These are phyloP conservation scores for Penicillium coprophilum DNA, from an alignment of 495 filamentous ascomycete genomes.

Conservation along the genomic window DNA sequence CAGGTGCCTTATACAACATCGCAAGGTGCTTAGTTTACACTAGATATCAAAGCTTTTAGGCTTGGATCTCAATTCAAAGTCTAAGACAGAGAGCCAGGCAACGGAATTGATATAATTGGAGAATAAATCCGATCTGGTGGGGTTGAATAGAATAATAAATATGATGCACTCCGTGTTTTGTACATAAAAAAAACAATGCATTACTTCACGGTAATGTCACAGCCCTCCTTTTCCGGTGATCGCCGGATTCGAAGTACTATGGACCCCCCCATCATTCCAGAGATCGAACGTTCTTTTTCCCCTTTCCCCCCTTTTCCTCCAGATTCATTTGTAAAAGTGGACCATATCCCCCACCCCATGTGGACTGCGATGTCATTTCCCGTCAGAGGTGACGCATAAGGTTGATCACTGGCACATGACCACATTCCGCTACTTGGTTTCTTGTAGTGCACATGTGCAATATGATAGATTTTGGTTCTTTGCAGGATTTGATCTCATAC, in stretches of 20 bases:
- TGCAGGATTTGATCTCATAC: too few species aligned
- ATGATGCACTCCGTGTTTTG: too few species aligned
- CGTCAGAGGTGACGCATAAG: neutral
- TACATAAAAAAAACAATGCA: neutral
- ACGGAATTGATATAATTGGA: slow-evolving; percentile 9
- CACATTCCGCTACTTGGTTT: neutral
- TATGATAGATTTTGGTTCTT: too few species aligned
- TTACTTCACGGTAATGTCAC: slow-evolving; percentile 9
- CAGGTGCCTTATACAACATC: neutral
- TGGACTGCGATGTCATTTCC: slow-evolving; percentile 1
- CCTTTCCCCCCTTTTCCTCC: slow-evolving; percentile 7
- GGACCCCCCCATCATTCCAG: slow-evolving; percentile 18
- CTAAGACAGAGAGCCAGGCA: slow-evolving; percentile 8
- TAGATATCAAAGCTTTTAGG: neutral
- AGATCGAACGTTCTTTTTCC: slow-evolving; percentile 17
- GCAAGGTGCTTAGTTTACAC: neutral
- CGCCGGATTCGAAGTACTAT: slow-evolving; percentile 11
- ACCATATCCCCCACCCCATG: neutral
- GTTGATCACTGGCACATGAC: neutral
- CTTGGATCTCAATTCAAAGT: slow-evolving; percentile 9
- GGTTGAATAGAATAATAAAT: neutral
- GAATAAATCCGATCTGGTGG: neutral
- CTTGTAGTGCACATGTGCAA: too few species aligned
- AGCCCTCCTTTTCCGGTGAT: slow-evolving; percentile 5
- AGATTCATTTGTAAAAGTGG: neutral